A percentile compares a stretch with the other conserved stretches of the same genome.
Conservation (phyloP, 306 rosid species). For the Cucumis sativus region Cucumber_9930_V3 NC_026657.2:456501-457000, state of each 20-base stretch:
- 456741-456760: background rate
- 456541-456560: slow-evolving; percentile 99
- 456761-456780: background rate
- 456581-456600: slow-evolving; percentile 96
- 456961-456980: slow-evolving; percentile 36
- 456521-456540: slow-evolving; percentile 51
- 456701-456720: slow-evolving; percentile 82
- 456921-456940: background rate
- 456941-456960: background rate
- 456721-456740: slow-evolving; percentile 23
- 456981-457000: slow-evolving; percentile 88
- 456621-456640: slow-evolving; percentile 88
- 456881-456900: background rate
- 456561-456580: slow-evolving; percentile 99
- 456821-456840: background rate
- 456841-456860: background rate
- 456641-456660: slow-evolving; percentile 82
- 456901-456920: background rate
- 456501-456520: slow-evolving; percentile 9
- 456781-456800: background rate
- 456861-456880: background rate
- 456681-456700: slow-evolving; percentile 89
- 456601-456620: slow-evolving; percentile 92
- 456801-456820: background rate
- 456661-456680: slow-evolving; percentile 88